Evolutionary conservation across 129 eudicot species (phyloP), one percentile per base, ranked within the genome.

Genomic region (Helichrysum umbraculigerum): DNA sequence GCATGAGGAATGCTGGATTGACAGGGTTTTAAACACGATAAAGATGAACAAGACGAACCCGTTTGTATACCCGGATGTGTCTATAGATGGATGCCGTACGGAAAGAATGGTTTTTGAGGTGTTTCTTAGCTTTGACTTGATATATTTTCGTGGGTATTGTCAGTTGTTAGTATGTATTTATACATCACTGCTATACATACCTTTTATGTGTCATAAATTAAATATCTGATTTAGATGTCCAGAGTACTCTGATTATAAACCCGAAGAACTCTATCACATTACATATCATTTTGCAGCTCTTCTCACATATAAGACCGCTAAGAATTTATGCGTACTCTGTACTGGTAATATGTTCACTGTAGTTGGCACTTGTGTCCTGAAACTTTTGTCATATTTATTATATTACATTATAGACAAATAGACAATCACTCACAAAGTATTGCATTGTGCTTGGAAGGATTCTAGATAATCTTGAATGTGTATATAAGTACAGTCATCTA

Each of bases 21-120:
- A 85, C 41, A 68, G 20, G 35, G 22, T 39, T 14, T 2, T 25
- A 78, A 83, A 76, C 32, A 76, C 82, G 32, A 74, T 37, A 68
- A 75, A 85, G 79, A 89, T 85, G 90, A 85, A 78, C 83, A 94
- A 85, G 86, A 86, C 86, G 66, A 91, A 87, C 58, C 86, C 91
- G 7, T 70, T 87, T 58, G 99, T 94, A 56, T 94, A 87, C 73
- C 66, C 91, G 82, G 97, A 94, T 61, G 96, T 94, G 60, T 94
- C 96, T 11, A 75, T 94, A 73, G 99, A 94, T 87, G 99, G 99
- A 63, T 96, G 91, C 82, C 99, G 96, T 66, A 6, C 68, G 76
- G 99, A 94, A 82, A 87, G 92, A 79, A 87, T 94, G 99, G 80
- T 85, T 75, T 91, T 94, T 76, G 99, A 94, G 99, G 99, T 94